These are phyloP conservation scores for Dendrocalamus sinicus DNA, from an alignment of 176 grass and related monocot species.

Conservation along the genomic window DNA sequence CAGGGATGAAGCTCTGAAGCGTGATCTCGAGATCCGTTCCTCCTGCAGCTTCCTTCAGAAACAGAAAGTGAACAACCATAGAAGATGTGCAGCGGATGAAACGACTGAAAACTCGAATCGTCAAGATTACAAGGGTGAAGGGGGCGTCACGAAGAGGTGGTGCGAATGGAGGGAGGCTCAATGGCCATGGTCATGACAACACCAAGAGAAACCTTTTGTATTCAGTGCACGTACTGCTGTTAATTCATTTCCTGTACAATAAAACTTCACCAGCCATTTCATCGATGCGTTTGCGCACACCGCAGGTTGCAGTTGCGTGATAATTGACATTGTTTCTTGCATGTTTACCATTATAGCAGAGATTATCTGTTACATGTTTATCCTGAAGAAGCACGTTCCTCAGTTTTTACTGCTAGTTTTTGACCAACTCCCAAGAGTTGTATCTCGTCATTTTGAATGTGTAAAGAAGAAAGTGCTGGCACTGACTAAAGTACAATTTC, in stretches of 20 bases:
- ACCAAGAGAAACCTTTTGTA: not conserved
- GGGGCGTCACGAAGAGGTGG: slow-evolving; percentile 41
- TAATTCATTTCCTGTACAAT: not conserved
- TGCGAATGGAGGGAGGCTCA: slow-evolving; percentile 84
- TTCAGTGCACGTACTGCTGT: not conserved
- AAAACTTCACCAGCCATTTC: not conserved
- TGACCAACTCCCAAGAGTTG: not conserved
- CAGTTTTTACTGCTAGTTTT: not conserved
- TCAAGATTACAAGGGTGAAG: slow-evolving; percentile 5
- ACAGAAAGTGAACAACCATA: slow-evolving; percentile 23
- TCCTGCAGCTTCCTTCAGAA: slow-evolving; percentile 40
- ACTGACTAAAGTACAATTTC: too few species aligned
- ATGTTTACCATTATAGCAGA: not conserved
- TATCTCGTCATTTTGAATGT: too few species aligned
- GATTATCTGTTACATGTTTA: not conserved
- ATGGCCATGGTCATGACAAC: slow-evolving; percentile 79
- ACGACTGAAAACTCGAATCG: not conserved
- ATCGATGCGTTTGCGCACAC: not conserved
- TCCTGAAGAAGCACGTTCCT: not conserved
- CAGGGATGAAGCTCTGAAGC: slow-evolving; percentile 66
- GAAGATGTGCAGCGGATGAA: not conserved
- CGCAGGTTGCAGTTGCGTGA: not conserved
- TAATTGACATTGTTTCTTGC: not conserved
- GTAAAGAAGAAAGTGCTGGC: too few species aligned
- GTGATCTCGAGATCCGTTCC: slow-evolving; percentile 51